phyloP scores from a whole-genome alignment of 2,329 filamentous ascomycete genomes.

The Kalmusia sp. region DNA sequence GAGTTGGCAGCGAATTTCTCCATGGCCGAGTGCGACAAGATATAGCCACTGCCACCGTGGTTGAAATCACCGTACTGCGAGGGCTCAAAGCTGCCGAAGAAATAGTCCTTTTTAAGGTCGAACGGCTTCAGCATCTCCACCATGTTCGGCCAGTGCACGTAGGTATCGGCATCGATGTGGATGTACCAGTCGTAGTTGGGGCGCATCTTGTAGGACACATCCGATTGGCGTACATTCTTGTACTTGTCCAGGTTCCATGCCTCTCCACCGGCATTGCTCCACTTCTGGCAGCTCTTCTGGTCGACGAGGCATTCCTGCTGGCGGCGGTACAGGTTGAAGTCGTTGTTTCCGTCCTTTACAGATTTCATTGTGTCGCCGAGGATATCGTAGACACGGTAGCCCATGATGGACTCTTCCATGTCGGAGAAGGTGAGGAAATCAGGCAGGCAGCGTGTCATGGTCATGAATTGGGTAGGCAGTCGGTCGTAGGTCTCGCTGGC shows the following conservation, averaged over 20 bases:
- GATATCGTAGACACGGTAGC: constrained; percentile 7
- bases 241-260: constrained; percentile 13
- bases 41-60: constrained; percentile 12
- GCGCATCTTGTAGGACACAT: constrained; percentile 6
- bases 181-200: constrained; percentile 14
- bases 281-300: constrained; percentile 12
- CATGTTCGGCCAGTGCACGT: constrained; percentile 12
- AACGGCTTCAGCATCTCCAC: constrained; percentile 8
- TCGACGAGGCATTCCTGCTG: constrained; percentile 8
- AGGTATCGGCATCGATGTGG: constrained; percentile 11
- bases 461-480: constrained; percentile 11
- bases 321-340: constrained; percentile 10
- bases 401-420: constrained; percentile 9
- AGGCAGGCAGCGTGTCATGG: constrained; percentile 7
- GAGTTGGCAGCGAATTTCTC: constrained; percentile 2
- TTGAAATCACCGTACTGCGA: constrained; percentile 10
- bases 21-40: constrained; percentile 5
- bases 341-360: constrained; percentile 7
- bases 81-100: constrained; percentile 9
- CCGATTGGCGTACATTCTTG: constrained; percentile 7
- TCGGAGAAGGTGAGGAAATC: constrained; percentile 12
- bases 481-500: constrained; percentile 10
- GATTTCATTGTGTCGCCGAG: background rate
- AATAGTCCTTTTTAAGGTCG: constrained; percentile 2
- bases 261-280: constrained; percentile 5